Evolutionary conservation across 305 asterid genomes (phyloP), one percentile per base, ranked within the genome.

Genomic region (Fraxinus nigra): DNA sequence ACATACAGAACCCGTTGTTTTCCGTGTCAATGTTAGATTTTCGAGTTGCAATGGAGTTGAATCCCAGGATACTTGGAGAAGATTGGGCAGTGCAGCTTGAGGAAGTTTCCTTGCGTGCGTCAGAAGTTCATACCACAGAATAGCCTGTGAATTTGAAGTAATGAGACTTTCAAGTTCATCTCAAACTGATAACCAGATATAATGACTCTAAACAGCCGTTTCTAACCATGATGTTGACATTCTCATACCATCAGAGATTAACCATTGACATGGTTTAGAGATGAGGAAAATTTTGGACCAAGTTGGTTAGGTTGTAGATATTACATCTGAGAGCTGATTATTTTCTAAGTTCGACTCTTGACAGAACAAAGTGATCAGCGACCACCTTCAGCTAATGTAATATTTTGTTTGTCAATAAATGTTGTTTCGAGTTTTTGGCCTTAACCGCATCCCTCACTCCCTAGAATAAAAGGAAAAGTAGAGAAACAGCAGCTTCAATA

Each of bases 61-160:
- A 89, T 84, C 91, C 91, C 35, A 46, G 79, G 63, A 72, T 89
- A 83, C 88, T 91, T 30, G 95, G 95, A 65, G 88, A 82, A 79
- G 89, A 91, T 82, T 89, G 95, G 93, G 85, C 89, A n/a, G 10
- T 86, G 37, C 91, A 84, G 72, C 84, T 91, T 61, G 93, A 89
- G 89, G 88, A 84, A 84, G 28, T 89, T 48, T 74, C 77, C 67
- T 81, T 84, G 86, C 65, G 40, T 69, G 78, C 84, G 37, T 86
- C 87, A 13, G 85, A 85, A 73, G 87, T 85, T 70, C 78, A 81
- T 35, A 76, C 30, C 81, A 67, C 26, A 56, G 73, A 54, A 83
- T 85, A 72, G 73, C 28, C 30, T 34, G 56, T 67, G 72, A 63
- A 72, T 16, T 54, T 72, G 75, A 56, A 4, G 67, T 18, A 0